These are phyloP conservation scores for Bassia scoparia DNA, from an alignment of 148 eudicot genomes.

Conservation along the genomic window DNA sequence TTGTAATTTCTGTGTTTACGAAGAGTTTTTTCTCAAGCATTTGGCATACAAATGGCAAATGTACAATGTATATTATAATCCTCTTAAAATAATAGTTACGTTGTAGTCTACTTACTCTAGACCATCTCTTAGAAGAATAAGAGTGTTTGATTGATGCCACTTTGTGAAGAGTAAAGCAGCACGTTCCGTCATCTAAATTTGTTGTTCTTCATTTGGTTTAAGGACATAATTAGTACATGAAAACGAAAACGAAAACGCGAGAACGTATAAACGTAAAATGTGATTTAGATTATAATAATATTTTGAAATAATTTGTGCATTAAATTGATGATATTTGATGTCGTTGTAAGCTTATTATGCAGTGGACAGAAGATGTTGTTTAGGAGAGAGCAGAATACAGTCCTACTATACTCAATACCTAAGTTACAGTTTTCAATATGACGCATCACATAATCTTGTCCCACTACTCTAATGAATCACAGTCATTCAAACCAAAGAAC, in stretches of 20 bases:
- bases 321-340: background rate
- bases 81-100: no score
- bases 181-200: background rate
- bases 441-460: constrained; percentile 10
- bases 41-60: no score
- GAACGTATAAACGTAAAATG: background rate
- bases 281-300: background rate
- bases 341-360: background rate
- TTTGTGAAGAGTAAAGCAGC: no score
- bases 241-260: background rate
- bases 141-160: background rate
- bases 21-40: no score
- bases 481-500: background rate
- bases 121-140: no score
- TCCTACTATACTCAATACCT: background rate
- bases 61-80: no score
- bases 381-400: background rate
- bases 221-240: no score
- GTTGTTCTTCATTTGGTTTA: no score
- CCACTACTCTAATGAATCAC: constrained; percentile 1
- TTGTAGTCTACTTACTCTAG: no score
- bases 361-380: constrained; percentile 8
- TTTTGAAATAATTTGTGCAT: no score
- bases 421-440: background rate
- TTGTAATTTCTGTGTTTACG: no score